These are phyloP conservation scores for Thoreauomyces humboldtii DNA, from an alignment of 192 early-diverging fungal species.

Conservation along the genomic window DNA sequence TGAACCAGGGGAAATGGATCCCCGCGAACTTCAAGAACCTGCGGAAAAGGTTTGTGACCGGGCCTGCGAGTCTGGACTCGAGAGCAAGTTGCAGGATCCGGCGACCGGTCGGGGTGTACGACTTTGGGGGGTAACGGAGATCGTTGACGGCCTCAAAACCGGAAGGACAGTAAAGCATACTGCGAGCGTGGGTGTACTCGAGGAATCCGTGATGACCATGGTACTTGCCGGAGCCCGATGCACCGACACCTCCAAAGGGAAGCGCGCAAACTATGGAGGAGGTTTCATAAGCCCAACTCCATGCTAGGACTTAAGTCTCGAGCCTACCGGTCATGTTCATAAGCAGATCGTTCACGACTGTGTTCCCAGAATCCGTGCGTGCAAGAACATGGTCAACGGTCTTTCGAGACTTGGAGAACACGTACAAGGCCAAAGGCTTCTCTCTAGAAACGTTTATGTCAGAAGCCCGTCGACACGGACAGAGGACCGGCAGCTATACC, in stretches of 20 bases:
- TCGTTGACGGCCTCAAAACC: slow-evolving; percentile 14
- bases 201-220: slow-evolving; percentile 76
- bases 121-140: slow-evolving; percentile 20
- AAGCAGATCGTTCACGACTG: slow-evolving; percentile 76
- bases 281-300: not conserved
- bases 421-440: slow-evolving; percentile 79
- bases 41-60: too few species aligned
- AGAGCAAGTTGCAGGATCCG: not conserved
- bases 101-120: not conserved
- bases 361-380: slow-evolving; percentile 73
- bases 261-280: slow-evolving; percentile 36
- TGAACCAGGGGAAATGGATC: too few species aligned
- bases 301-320: too few species aligned
- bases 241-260: slow-evolving; percentile 90
- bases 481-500: not conserved
- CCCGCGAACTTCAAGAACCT: too few species aligned
- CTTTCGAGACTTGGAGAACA: slow-evolving; percentile 57
- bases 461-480: not conserved
- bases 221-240: slow-evolving; percentile 83
- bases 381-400: slow-evolving; percentile 57
- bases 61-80: not conserved
- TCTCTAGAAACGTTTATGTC: slow-evolving; percentile 32
- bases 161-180: slow-evolving; percentile 4
- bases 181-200: slow-evolving; percentile 74
- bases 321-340: slow-evolving; percentile 65